phyloP scores from a whole-genome alignment of 768 basidiomycete genomes.

The Termitomyces sp. region DNA sequence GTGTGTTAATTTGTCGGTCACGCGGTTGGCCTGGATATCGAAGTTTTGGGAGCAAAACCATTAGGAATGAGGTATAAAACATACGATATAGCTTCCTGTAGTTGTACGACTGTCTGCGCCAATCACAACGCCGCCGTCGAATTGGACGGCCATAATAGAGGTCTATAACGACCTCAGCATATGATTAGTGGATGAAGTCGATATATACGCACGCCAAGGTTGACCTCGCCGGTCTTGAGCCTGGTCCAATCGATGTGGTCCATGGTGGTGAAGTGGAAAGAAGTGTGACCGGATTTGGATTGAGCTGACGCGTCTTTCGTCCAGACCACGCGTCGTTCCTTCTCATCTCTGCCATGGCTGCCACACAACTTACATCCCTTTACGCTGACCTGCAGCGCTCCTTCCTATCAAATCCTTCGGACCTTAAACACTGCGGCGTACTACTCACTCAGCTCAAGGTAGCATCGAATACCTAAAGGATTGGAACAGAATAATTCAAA shows the following conservation, averaged over 20 bases:
- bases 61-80: constrained; percentile 16
- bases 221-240: constrained; percentile 93
- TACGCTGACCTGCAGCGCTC: constrained; percentile 64
- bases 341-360: constrained; percentile 34
- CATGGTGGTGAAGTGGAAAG: constrained; percentile 31
- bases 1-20: constrained; percentile 96
- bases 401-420: constrained; percentile 58
- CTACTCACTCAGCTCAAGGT: constrained; percentile 78
- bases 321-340: constrained; percentile 29
- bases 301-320: constrained; percentile 15
- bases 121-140: constrained; percentile 90
- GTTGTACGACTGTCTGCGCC: constrained; percentile 98
- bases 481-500: constrained; percentile 1
- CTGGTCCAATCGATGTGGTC: constrained; percentile 76
- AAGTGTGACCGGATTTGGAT: constrained; percentile 14
- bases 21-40: constrained; percentile 77
- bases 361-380: constrained; percentile 46
- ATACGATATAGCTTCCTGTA: constrained; percentile 91
- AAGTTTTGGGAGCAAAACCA: not conserved
- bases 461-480: not conserved
- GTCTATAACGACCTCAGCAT: constrained; percentile 46
- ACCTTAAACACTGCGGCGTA: constrained; percentile 60
- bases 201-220: constrained; percentile 75
- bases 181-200: not conserved
- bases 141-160: constrained; percentile 99